Base-by-base conservation (phyloP, 169 alveolate species). In the Plasmodium gallinaceum region DNA sequence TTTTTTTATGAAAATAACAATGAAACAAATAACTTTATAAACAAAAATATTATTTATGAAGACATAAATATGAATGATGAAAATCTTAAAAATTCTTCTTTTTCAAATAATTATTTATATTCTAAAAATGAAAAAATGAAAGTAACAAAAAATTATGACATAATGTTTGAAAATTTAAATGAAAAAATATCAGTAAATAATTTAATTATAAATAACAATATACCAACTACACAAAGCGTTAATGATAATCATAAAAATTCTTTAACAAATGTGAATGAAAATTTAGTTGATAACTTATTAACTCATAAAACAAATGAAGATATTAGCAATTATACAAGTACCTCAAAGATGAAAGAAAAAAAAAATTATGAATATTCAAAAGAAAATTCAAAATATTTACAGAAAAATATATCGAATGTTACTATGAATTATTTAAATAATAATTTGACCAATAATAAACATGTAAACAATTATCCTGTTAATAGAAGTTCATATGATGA, bases 1-100 rank as follows among this genome's bases (percentile, higher is more conserved):
- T 51, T 22, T 48, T 78, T 78, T 51, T 78, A 64, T 65, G 75
- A 78, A 22, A 54, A 65, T 12, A 22, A 24, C 32, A n/a, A 24
- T 39, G 48, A 64, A 51, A 51, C 14, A 66, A 78, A 74, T 74
- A 61, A 74, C 24, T 24, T 14, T 71, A 52, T 16, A 20, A 51
- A 57, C 32, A 71, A 24, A 71, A 51, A 48, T 9, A 24, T 52
- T 20, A 71, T 37, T 12, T 51, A 71, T 7, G 68, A 71, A 20
- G 22, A 1, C 39, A 16, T 22, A 71, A 48, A 22, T 12, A 45
- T 22, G 46, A 22, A 16, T 24, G 48, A 71, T 51, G 68, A 74
- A 42, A 16, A 74, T 62, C 16, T 16, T 5, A 39, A 43, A 12
- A 58, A 26, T 18, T 20, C 58, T 24, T 9, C 88, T 18, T 58